Evolutionary conservation across 2,329 filamentous ascomycete genomes (phyloP).

Genomic region (Neofusicoccum cordaticola): DNA sequence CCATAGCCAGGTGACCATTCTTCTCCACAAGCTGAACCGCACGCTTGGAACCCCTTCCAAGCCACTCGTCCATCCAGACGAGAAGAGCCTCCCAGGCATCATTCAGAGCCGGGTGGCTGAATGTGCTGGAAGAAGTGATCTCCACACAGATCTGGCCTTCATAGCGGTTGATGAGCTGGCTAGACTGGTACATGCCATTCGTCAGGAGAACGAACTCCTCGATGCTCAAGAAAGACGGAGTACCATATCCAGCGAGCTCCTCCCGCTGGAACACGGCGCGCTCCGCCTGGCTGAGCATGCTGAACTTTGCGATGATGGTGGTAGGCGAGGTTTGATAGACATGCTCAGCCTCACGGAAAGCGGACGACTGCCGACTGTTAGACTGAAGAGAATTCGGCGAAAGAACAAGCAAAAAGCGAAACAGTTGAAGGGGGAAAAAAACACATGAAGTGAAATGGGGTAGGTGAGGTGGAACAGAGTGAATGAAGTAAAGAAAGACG

Average conservation of each 20-base stretch:
- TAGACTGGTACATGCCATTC: constrained; percentile 27
- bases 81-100: constrained; percentile 20
- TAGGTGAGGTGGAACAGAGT: background rate
- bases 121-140: background rate
- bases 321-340: background rate
- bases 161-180: constrained; percentile 25
- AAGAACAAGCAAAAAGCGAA: constrained; percentile 13
- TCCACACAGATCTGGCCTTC: constrained; percentile 30
- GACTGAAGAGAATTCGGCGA: background rate
- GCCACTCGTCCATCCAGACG: constrained; percentile 20
- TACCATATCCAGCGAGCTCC: constrained; percentile 1
- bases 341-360: constrained; percentile 14
- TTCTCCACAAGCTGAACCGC: constrained; percentile 17
- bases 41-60: constrained; percentile 19
- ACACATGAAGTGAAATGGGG: background rate
- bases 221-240: constrained; percentile 23
- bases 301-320: constrained; percentile 33
- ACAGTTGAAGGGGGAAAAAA: background rate
- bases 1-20: background rate
- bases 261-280: constrained; percentile 25
- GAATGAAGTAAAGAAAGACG: background rate
- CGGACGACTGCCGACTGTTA: background rate
- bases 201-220: constrained; percentile 24
- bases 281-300: constrained; percentile 37
- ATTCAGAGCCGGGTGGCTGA: too few species aligned